Evolutionary conservation across 2,329 filamentous ascomycete species (phyloP), one percentile per base, ranked within the genome.

Genomic region (Didymella arachidicola): DNA sequence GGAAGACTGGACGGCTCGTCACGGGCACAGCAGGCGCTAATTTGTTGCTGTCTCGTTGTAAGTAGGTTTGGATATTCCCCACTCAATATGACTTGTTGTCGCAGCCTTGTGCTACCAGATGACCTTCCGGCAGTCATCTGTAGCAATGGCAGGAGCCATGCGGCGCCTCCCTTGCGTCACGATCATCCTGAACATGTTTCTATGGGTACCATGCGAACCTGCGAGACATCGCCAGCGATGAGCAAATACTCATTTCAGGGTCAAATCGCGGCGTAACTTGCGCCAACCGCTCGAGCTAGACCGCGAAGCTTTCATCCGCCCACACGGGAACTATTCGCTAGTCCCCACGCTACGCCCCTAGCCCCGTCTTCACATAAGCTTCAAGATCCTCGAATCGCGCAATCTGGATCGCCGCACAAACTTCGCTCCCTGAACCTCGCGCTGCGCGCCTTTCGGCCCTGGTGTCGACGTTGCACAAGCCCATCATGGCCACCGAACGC

Each of bases 291-390:
- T 49, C 43, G 50, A 42, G 34, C 56, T 39, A 59, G 56, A 59
- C 45, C 50, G 27, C 45, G 56, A 50, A 53, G 30, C 56, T 54
- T 49, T 59, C 56, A 59, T 36, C 56, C 56, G 50, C 56, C 41
- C 50, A 54, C 41, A 39, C 56, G 50, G 56, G 26, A 54, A 42
- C 50, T 59, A 54, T 32, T 26, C 34, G n/a, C 22, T 59, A 59
- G 56, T 30, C 34, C 14, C 14, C 10, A 22, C 56, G 44, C 56
- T 58, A 58, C 56, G 39, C 32, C 41, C 8, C 50, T 54, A 50
- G 45, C 19, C 34, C 30, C 45, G 39, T 34, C 49, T 45, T 47
- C 50, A 34, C 50, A 26, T 54, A 25, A 39, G 30, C 18, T 30
- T 34, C 25, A 22, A 39, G 50, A 54, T 46, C 39, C 39, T 46